Evolutionary conservation across 371 early-diverging fungal genomes (phyloP).

Genomic region (Vairimorpha necatrix): DNA sequence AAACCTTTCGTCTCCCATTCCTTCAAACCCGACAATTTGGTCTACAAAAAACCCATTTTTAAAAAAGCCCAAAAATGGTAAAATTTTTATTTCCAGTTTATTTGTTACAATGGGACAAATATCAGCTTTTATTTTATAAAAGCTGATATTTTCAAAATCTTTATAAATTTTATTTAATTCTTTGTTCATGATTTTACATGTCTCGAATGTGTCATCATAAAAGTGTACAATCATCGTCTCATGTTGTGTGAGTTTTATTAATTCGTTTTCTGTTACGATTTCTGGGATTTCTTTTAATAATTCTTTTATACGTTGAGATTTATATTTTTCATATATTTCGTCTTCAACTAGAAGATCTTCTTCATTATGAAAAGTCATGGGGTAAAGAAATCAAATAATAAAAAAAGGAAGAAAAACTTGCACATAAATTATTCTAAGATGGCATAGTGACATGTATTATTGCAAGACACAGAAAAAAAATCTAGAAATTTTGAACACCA

Average conservation of each 20-base stretch:
- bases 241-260: slow-evolving; percentile 52
- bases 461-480: background rate
- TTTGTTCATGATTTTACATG: slow-evolving; percentile 60
- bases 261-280: slow-evolving; percentile 51
- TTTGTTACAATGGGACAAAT: slow-evolving; percentile 44
- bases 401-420: background rate
- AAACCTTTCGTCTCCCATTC: slow-evolving; percentile 53
- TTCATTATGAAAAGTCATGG: background rate
- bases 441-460: too few species aligned
- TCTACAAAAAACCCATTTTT: slow-evolving; percentile 63
- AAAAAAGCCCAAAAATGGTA: slow-evolving; percentile 63
- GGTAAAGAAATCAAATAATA: background rate
- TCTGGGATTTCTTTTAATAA: slow-evolving; percentile 32
- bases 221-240: slow-evolving; percentile 64
- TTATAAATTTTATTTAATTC: slow-evolving; percentile 47
- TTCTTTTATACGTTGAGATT: slow-evolving; percentile 40
- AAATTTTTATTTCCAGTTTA: slow-evolving; percentile 50
- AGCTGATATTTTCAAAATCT: slow-evolving; percentile 50
- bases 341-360: slow-evolving; percentile 23
- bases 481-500: too few species aligned
- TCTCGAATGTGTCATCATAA: slow-evolving; percentile 51
- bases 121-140: slow-evolving; percentile 55
- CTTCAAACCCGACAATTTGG: slow-evolving; percentile 62
- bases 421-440: background rate
- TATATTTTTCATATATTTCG: slow-evolving; percentile 55